These are phyloP conservation scores for Amaranthus cruentus DNA, from an alignment of 148 eudicot species.

Conservation along the genomic window DNA sequence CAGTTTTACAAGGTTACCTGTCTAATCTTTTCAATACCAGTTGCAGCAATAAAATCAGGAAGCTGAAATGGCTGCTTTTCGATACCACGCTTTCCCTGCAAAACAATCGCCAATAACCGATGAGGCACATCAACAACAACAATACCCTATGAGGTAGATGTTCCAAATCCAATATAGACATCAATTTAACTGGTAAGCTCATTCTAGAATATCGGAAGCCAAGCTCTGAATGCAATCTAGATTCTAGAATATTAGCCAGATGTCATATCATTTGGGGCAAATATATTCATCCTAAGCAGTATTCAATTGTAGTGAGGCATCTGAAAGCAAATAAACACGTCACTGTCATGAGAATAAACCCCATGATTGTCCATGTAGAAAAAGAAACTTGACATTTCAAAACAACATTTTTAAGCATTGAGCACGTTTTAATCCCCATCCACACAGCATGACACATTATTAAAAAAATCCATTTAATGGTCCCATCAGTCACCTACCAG, in stretches of 20 bases:
- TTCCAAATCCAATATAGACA: conserved; percentile 10
- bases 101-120: conserved; percentile 29
- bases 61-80: conserved; percentile 99
- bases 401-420: not conserved
- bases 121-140: conserved; percentile 23
- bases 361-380: not conserved
- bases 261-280: conserved; percentile 10
- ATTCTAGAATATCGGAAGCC: not conserved
- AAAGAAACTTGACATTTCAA: not conserved
- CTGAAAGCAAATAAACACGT: conserved; percentile 18
- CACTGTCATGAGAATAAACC: conserved; percentile 16
- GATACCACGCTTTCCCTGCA: conserved; percentile 97
- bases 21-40: conserved; percentile 98
- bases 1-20: conserved; percentile 41
- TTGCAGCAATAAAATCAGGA: conserved; percentile 98
- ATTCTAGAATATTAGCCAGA: not conserved
- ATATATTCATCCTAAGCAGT: conserved; percentile 24
- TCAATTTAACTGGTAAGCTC: not conserved
- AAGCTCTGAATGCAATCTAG: conserved; percentile 12
- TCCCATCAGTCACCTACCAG: conserved; percentile 58
- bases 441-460: conserved; percentile 38
- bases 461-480: conserved; percentile 41
- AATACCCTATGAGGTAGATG: not conserved
- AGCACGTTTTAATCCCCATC: conserved; percentile 39
- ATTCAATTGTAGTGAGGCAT: conserved; percentile 18